A percentile compares a stretch with the other conserved stretches of the same genome.
Evolutionary conservation across 2,329 filamentous ascomycete genomes (phyloP).

Genomic region (Colletotrichum filicis): DNA sequence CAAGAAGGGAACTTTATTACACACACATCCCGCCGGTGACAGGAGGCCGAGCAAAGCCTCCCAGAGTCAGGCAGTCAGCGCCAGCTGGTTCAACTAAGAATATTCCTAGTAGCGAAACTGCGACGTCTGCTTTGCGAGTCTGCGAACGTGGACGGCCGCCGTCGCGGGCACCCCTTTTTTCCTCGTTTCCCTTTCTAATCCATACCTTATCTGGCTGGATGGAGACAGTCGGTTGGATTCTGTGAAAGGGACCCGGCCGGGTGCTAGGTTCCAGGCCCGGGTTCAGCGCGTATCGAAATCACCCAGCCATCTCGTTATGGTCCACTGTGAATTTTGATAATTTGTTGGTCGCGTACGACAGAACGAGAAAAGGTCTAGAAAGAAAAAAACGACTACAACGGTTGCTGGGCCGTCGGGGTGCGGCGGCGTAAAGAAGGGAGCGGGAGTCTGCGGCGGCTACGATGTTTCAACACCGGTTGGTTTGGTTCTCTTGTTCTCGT

Average conservation of each 20-base stretch:
- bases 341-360: not conserved
- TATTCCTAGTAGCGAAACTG: too few species aligned
- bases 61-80: too few species aligned
- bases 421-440: not conserved
- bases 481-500: not conserved
- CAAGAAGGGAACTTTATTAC: not conserved
- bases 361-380: not conserved
- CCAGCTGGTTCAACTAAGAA: too few species aligned
- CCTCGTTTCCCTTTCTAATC: not conserved
- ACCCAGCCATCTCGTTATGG: constrained; percentile 29
- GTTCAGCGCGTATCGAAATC: constrained; percentile 34
- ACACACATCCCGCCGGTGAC: constrained; percentile 2
- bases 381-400: not conserved
- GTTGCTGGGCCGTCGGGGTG: not conserved
- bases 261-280: constrained; percentile 9
- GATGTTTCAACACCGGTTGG: not conserved
- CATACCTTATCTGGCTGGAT: constrained; percentile 22
- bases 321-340: constrained; percentile 9
- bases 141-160: not conserved
- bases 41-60: not conserved
- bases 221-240: not conserved
- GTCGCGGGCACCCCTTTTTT: not conserved
- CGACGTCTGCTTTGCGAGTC: too few species aligned
- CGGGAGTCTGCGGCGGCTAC: not conserved
- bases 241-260: not conserved